Evolutionary conservation across 73 alveolate genomes (phyloP).

Genomic region (Tetrahymena malaccensis): DNA sequence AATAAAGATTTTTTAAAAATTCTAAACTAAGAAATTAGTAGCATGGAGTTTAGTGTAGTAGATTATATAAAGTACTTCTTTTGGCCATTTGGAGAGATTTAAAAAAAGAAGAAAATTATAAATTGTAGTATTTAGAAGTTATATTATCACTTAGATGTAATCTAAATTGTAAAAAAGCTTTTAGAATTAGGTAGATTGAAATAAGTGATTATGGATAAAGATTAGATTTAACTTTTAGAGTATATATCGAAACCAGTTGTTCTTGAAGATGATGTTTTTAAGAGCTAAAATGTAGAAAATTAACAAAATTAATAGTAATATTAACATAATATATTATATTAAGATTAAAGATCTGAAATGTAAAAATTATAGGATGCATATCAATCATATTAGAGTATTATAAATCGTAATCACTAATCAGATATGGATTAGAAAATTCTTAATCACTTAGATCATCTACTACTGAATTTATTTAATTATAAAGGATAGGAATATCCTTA

Average conservation of each 20-base stretch:
- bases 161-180: background rate
- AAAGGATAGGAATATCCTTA: background rate
- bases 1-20: background rate
- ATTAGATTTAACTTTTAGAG: background rate
- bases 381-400: background rate
- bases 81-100: background rate
- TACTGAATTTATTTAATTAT: background rate
- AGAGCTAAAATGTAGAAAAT: background rate
- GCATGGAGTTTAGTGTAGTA: background rate
- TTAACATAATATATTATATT: background rate
- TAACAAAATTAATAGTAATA: background rate
- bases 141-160: background rate
- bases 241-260: background rate
- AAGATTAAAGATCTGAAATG: background rate
- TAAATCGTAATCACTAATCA: background rate
- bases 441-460: background rate
- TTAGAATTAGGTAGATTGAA: background rate
- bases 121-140: background rate
- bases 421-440: background rate
- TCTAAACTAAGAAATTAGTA: background rate
- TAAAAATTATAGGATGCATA: background rate
- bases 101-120: background rate
- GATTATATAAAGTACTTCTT: background rate
- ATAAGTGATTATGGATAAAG: background rate
- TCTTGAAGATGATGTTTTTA: background rate